Conservation (phyloP, 192 early-diverging fungal genomes). For the Linnemannia hyalina region DNA sequence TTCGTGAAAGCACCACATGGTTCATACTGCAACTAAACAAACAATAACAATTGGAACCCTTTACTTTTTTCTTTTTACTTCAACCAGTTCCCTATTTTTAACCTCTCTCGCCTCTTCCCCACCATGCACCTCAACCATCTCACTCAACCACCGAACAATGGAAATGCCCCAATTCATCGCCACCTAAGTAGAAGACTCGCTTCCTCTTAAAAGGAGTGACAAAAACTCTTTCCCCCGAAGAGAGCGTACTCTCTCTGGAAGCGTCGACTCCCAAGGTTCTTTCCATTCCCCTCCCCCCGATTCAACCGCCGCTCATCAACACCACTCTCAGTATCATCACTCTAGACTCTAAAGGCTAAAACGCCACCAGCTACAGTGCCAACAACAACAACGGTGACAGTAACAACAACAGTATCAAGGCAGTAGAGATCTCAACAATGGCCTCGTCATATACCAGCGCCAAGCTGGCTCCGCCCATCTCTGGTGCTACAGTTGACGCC, state of each 20-base stretch:
- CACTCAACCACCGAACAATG: background rate
- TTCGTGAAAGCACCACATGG: too few species aligned
- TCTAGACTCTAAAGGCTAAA: background rate
- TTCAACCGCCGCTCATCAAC: background rate
- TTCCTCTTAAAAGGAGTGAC: background rate
- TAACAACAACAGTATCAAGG: background rate
- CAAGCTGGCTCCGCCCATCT: constrained; percentile 22
- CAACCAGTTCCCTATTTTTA: too few species aligned
- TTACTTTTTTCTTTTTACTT: too few species aligned
- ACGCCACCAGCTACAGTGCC: background rate
- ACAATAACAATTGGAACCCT: too few species aligned
- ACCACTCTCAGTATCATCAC: background rate
- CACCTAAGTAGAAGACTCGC: background rate
- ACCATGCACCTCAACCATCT: too few species aligned
- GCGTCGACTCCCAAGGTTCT: background rate
- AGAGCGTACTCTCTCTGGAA: background rate
- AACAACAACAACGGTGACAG: background rate
- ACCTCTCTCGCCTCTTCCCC: too few species aligned
- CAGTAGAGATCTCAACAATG: background rate
- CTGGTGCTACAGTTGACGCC: constrained; percentile 1
- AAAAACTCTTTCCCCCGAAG: background rate
- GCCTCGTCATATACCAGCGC: constrained; percentile 16
- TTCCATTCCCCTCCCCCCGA: background rate
- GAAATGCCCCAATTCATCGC: background rate
- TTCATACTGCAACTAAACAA: too few species aligned